Percentiles rank a stretch among this genome's conserved stretches.
Conservation (phyloP, 306 rosid species). For the Abrus pulchellus region DNA sequence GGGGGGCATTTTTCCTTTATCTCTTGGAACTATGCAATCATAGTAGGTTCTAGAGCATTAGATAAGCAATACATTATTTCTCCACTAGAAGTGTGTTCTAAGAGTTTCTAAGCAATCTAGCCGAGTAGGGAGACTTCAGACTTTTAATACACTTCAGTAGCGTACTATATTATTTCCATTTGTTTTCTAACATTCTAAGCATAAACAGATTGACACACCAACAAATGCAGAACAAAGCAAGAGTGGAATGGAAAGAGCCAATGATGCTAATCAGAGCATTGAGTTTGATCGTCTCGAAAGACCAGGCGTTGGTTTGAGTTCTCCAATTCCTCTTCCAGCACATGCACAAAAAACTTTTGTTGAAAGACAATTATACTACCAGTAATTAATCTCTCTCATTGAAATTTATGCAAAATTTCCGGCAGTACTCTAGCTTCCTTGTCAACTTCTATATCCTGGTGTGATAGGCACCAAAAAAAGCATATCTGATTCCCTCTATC, state of each 20-base stretch:
- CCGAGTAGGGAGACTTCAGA: constrained; percentile 8
- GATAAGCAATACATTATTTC: constrained; percentile 4
- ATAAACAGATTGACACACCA: constrained; percentile 53
- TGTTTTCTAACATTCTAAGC: constrained; percentile 52
- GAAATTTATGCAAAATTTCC: constrained; percentile 23
- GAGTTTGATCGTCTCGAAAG: constrained; percentile 41
- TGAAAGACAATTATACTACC: constrained; percentile 69
- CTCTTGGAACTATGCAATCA: constrained; percentile 29
- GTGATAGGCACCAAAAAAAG: constrained; percentile 1
- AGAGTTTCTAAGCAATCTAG: constrained; percentile 18
- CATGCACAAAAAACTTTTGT: constrained; percentile 43
- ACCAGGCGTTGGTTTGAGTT: constrained; percentile 46
- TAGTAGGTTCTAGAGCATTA: neutral
- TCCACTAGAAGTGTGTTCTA: neutral
- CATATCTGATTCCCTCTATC: constrained; percentile 41
- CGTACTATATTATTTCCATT: constrained; percentile 23
- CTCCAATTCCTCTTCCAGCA: constrained; percentile 72
- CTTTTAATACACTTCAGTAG: neutral
- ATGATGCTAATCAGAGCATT: constrained; percentile 51
- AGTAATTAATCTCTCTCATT: constrained; percentile 60
- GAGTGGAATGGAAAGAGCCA: constrained; percentile 32
- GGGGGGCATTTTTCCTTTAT: neutral
- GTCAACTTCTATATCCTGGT: constrained; percentile 31
- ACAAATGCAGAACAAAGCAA: constrained; percentile 41
- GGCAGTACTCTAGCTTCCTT: constrained; percentile 30